Evolutionary conservation across 352 stramenopile genomes (phyloP).

Genomic region (Phytophthora pinifolia): DNA sequence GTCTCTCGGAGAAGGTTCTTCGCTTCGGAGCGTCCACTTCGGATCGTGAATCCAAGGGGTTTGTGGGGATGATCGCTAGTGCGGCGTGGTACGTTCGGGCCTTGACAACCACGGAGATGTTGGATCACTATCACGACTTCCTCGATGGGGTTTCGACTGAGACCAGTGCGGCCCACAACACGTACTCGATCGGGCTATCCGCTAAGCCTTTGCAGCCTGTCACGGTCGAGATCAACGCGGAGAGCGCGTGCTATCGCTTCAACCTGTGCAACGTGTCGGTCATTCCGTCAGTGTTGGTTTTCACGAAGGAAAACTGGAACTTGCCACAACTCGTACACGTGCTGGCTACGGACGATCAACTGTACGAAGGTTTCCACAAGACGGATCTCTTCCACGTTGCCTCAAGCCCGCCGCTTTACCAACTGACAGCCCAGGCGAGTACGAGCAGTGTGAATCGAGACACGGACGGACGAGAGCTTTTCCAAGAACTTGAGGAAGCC

Average conservation of each 20-base stretch:
- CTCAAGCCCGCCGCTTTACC: constrained; percentile 30
- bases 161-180: constrained; percentile 41
- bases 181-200: constrained; percentile 48
- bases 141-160: constrained; percentile 22
- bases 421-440: constrained; percentile 29
- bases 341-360: constrained; percentile 53
- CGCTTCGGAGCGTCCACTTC: constrained; percentile 11
- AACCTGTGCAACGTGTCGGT: constrained; percentile 65
- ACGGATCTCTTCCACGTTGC: constrained; percentile 33
- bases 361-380: constrained; percentile 55
- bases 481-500: constrained; percentile 12
- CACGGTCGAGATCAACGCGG: constrained; percentile 45
- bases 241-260: constrained; percentile 71
- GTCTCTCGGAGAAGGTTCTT: constrained; percentile 32
- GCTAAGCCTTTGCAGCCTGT: constrained; percentile 52
- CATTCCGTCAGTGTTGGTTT: constrained; percentile 38
- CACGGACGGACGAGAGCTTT: constrained; percentile 2
- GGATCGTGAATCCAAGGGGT: constrained; percentile 23
- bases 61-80: constrained; percentile 41
- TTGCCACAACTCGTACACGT: constrained; percentile 40
- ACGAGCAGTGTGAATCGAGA: constrained; percentile 27
- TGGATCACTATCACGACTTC: constrained; percentile 79
- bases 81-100: constrained; percentile 60
- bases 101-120: constrained; percentile 34
- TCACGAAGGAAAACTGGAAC: constrained; percentile 50